phyloP scores from a whole-genome alignment of 768 basidiomycete species.

The Mycena olivaceomarginata region DNA sequence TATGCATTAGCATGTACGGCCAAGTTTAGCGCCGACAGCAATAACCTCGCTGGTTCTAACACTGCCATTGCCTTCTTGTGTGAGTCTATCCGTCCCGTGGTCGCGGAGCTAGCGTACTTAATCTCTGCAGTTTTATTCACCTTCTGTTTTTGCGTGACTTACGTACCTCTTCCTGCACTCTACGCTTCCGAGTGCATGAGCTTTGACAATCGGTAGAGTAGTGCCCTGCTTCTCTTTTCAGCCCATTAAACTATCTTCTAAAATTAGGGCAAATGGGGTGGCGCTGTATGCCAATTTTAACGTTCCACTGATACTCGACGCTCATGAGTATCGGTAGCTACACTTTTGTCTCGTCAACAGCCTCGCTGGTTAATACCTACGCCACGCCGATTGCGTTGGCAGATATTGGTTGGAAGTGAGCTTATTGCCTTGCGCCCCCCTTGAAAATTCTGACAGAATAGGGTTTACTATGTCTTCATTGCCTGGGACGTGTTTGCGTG shows the following conservation, averaged over 20 bases:
- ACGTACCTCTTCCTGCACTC: constrained; percentile 76
- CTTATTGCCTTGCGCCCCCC: not conserved
- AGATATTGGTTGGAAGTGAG: constrained; percentile 57
- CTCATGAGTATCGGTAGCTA: constrained; percentile 51
- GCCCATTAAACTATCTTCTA: not conserved
- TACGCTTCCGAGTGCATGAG: constrained; percentile 75
- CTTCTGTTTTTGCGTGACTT: constrained; percentile 72
- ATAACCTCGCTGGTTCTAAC: constrained; percentile 63
- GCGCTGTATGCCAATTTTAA: constrained; percentile 64
- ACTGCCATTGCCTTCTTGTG: constrained; percentile 68
- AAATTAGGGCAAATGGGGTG: constrained; percentile 74
- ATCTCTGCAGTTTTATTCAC: constrained; percentile 67
- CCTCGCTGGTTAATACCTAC: constrained; percentile 71
- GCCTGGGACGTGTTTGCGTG: constrained; percentile 49
- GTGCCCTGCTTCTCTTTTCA: not conserved
- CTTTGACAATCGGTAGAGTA: constrained; percentile 67
- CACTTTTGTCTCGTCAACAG: constrained; percentile 64
- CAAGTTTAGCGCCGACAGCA: constrained; percentile 58
- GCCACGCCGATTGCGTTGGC: constrained; percentile 66
- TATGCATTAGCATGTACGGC: constrained; percentile 60
- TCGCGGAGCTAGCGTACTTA: not conserved
- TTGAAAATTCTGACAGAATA: constrained; percentile 30
- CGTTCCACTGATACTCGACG: constrained; percentile 20
- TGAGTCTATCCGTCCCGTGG: constrained; percentile 46
- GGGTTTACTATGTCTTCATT: constrained; percentile 47